phyloP scores from a whole-genome alignment of 345 rosid species.

The Salix purpurea region DNA sequence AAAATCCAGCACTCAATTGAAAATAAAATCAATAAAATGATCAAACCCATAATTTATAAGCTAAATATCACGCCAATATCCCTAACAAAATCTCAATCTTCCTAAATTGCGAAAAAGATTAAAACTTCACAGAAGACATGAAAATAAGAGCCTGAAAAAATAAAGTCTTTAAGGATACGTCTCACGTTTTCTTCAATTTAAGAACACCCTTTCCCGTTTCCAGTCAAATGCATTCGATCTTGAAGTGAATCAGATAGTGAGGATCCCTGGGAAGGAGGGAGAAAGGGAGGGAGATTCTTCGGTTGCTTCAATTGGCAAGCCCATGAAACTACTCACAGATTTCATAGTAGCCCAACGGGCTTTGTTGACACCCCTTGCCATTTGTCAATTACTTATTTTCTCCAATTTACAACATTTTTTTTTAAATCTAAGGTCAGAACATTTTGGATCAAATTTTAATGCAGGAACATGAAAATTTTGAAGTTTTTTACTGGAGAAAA shows the following conservation, averaged over 20 bases:
- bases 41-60: background rate
- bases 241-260: background rate
- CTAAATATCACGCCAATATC: background rate
- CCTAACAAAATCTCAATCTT: background rate
- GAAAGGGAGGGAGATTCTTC: background rate
- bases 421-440: no score
- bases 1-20: background rate
- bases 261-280: background rate
- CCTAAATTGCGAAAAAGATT: background rate
- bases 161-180: background rate
- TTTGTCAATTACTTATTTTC: background rate
- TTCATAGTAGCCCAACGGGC: background rate
- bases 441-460: no score
- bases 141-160: background rate
- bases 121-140: background rate
- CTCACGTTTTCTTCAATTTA: background rate
- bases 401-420: background rate
- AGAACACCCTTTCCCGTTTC: background rate
- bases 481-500: no score
- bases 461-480: no score
- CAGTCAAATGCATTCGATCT: background rate
- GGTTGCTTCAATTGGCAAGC: background rate
- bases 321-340: background rate
- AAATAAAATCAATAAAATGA: background rate
- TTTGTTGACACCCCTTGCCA: background rate